A percentile compares a stretch with the other conserved stretches of the same genome.
phyloP scores from a whole-genome alignment of 1,284 basidiomycete genomes.

The Tilletia walkeri region DNA sequence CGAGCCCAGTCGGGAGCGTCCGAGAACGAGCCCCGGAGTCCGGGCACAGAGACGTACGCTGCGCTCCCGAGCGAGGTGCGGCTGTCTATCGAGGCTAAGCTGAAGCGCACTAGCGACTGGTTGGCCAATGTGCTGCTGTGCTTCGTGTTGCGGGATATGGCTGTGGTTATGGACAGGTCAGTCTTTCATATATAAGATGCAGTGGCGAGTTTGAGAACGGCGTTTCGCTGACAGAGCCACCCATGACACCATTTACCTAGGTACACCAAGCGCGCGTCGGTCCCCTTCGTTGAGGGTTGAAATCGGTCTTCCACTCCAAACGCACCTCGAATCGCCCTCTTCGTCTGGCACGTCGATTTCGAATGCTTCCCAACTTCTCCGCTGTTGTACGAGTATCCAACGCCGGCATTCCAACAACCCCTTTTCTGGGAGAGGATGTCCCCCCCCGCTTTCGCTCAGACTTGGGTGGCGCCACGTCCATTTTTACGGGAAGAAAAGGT shows the following conservation, averaged over 20 bases:
- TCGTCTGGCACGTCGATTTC: no score
- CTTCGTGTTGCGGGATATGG: slow-evolving; percentile 75
- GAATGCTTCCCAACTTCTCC: no score
- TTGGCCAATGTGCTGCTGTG: slow-evolving; percentile 83
- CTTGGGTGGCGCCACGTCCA: no score
- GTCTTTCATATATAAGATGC: slow-evolving; percentile 41
- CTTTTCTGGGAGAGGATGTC: no score
- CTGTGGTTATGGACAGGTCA: slow-evolving; percentile 78
- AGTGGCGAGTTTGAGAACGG: not conserved
- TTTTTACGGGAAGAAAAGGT: no score
- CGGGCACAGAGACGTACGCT: slow-evolving; percentile 11
- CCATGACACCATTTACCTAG: not conserved
- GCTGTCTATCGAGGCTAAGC: slow-evolving; percentile 68
- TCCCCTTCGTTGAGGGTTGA: not conserved
- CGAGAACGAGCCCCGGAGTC: slow-evolving; percentile 15
- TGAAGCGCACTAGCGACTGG: slow-evolving; percentile 81
- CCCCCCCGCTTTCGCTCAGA: no score
- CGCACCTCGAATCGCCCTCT: not conserved
- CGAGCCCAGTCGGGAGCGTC: not conserved
- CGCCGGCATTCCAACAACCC: no score
- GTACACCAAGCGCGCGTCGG: slow-evolving; percentile 5
- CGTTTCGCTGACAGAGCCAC: not conserved
- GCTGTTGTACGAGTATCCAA: not conserved
- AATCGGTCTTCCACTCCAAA: no score
- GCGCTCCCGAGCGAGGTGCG: slow-evolving; percentile 61